Conservation (phyloP, 2,329 filamentous ascomycete species). For the Scedosporium aurantiacum region DNA sequence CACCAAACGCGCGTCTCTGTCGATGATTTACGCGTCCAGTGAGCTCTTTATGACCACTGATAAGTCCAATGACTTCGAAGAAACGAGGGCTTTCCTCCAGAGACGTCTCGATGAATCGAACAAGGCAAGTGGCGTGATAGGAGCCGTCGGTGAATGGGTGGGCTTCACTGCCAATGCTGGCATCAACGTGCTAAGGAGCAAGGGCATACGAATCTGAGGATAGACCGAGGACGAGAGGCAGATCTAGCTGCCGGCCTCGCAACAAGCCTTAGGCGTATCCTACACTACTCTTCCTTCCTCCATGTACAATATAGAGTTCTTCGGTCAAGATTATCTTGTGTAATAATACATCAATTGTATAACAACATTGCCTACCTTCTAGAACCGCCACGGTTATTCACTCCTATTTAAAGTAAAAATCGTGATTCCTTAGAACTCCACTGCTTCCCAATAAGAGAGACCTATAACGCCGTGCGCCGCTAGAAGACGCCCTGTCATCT, state of each 20-base stretch:
- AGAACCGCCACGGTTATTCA: too few relatives aligned
- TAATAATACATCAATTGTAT: too few relatives aligned
- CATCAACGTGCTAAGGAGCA: constrained; percentile 77
- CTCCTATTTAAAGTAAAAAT: neutral
- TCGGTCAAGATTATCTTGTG: too few relatives aligned
- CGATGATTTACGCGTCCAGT: constrained; percentile 54
- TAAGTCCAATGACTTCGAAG: constrained; percentile 55
- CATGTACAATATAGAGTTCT: too few relatives aligned
- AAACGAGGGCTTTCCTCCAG: constrained; percentile 71
- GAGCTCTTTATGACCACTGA: constrained; percentile 96
- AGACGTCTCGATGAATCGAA: constrained; percentile 61
- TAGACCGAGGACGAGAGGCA: too few relatives aligned
- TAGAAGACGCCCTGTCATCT: neutral
- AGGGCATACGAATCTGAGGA: constrained; percentile 60
- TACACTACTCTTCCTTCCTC: too few relatives aligned
- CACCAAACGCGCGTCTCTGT: constrained; percentile 45
- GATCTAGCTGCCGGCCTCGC: too few relatives aligned
- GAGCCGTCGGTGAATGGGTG: constrained; percentile 63
- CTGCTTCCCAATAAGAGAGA: neutral
- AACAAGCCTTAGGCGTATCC: too few relatives aligned
- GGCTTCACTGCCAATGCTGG: constrained; percentile 68
- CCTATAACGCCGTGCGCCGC: neutral
- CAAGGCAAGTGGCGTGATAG: constrained; percentile 49
- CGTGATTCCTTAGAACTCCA: neutral
- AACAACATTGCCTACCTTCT: too few relatives aligned